phyloP scores from a whole-genome alignment of 1,284 basidiomycete species.

The Hemileia vastatrix region DNA sequence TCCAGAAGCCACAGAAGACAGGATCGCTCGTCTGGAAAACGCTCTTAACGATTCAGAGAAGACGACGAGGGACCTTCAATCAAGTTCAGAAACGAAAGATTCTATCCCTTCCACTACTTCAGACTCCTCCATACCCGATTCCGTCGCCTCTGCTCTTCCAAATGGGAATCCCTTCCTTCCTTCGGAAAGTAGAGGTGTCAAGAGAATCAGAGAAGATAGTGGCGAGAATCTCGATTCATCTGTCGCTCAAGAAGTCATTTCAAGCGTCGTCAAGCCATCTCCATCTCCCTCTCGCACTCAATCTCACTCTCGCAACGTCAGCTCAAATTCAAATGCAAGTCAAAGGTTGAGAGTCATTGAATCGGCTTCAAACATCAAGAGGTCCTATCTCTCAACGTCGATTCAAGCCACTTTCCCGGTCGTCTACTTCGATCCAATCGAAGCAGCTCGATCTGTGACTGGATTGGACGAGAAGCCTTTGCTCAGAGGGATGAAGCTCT shows the following conservation, averaged over 20 bases:
- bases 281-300: neutral
- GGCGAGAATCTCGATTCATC: neutral
- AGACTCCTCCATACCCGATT: slow-evolving; percentile 3
- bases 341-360: neutral
- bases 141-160: slow-evolving; percentile 2
- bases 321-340: neutral
- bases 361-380: neutral
- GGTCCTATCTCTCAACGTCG: neutral
- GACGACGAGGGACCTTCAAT: neutral
- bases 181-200: neutral
- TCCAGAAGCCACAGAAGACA: slow-evolving; percentile 28
- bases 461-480: neutral
- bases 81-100: neutral
- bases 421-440: neutral
- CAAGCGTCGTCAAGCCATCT: neutral
- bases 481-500: neutral
- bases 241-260: too few relatives aligned
- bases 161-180: neutral
- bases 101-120: neutral
- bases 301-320: too few relatives aligned
- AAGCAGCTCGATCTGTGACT: neutral
- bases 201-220: slow-evolving; percentile 1
- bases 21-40: slow-evolving; percentile 28
- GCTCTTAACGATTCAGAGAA: slow-evolving; percentile 11
- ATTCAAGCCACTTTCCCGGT: neutral